Evolutionary conservation across 352 stramenopile species (phyloP), one percentile per base, ranked within the genome.

Genomic region (Globisporangium iwayamae): DNA sequence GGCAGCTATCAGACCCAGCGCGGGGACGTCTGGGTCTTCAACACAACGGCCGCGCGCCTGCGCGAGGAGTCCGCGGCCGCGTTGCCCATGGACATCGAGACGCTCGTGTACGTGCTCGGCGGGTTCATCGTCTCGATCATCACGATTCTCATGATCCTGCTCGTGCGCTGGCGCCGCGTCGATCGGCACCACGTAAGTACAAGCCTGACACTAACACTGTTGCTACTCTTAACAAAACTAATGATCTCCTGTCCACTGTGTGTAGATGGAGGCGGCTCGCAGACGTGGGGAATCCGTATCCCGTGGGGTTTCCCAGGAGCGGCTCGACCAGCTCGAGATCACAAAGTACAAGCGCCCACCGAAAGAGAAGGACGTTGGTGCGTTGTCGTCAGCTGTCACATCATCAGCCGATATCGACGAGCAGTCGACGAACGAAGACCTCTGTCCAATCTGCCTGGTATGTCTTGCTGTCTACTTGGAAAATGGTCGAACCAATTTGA

Each of bases 401-500:
- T 16, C 54, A 39, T 41, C 14, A 45, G 13, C 25, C 14, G 39
- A 48, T 10, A 46, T 53, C 28, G 28, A 61, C 34, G 56, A 53
- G 6, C 58, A 54, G 18, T 67, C 61, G 0, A 56, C 62, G 58
- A 83, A 76, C 52, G 82, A 91, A 36, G 82, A 91, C 51, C 56
- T 91, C 14, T 91, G 82, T 22, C 82, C 82, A 4, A 91, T 91
- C 46, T 91, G 82, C 54, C 60, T 91, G 73, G 82, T 91, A 74
- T 36, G 78, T 64, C 13, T 14, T 32, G 32, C 6, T 8, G 4
- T 34, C 4, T 18, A 28, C 25, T 28, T 28, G 25, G 9, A 41
- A 41, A 41, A 41, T 60, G 11, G 10, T 2, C 30, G 36, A 47
- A 48, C 18, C 25, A 11, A 25, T 36, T 6, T 41, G 22, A 51